Evolutionary conservation across 768 basidiomycete species (phyloP).

Genomic region (Suillus discolor): DNA sequence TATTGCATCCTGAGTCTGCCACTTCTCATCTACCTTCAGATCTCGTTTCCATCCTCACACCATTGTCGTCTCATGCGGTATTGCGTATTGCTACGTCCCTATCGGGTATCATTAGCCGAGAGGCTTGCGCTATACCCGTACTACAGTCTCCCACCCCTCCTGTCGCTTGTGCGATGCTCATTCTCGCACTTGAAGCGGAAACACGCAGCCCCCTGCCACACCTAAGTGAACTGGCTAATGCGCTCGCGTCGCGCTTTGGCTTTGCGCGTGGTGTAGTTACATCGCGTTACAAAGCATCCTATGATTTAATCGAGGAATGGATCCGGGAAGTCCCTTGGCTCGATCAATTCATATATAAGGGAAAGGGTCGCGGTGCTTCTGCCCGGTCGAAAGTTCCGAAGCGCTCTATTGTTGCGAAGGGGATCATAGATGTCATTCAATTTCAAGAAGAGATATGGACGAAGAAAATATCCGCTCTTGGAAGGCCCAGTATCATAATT

Average conservation of each 20-base stretch:
- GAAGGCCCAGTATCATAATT: constrained; percentile 40
- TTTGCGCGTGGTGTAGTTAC: constrained; percentile 58
- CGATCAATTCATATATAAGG: constrained; percentile 50
- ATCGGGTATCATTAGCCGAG: constrained; percentile 46
- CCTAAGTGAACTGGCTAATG: constrained; percentile 57
- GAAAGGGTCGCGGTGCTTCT: constrained; percentile 29
- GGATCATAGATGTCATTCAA: constrained; percentile 67
- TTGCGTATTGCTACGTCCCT: constrained; percentile 45
- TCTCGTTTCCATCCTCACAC: constrained; percentile 39
- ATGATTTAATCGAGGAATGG: constrained; percentile 61
- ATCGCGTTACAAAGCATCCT: constrained; percentile 67
- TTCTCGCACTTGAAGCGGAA: constrained; percentile 74
- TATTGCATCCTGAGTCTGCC: constrained; percentile 32
- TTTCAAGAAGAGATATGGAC: constrained; percentile 67
- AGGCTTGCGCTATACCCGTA: constrained; percentile 42
- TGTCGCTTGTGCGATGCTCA: constrained; percentile 68
- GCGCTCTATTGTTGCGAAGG: constrained; percentile 65
- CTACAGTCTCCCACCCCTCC: constrained; percentile 43
- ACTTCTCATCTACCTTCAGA: constrained; percentile 33
- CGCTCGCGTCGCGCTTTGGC: constrained; percentile 53
- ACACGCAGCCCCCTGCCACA: constrained; percentile 51
- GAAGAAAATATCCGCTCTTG: constrained; percentile 38
- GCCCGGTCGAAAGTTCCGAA: constrained; percentile 65
- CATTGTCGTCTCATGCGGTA: constrained; percentile 42
- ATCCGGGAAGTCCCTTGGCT: constrained; percentile 76